phyloP scores from a whole-genome alignment of 495 filamentous ascomycete species.

The Echria macrotheca region DNA sequence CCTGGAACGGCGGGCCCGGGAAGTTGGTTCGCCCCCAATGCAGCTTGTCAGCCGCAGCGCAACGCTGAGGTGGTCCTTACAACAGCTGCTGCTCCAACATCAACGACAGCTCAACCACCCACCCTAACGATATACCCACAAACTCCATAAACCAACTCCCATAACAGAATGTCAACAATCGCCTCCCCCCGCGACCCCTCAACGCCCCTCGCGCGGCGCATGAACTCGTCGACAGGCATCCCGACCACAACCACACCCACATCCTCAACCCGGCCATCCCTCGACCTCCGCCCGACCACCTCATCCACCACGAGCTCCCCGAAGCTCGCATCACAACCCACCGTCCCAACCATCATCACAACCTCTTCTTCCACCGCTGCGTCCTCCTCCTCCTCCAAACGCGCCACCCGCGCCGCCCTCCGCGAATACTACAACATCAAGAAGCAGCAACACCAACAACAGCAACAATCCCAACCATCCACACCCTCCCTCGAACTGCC shows the following conservation, averaged over 20 bases:
- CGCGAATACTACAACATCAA: constrained; percentile 93
- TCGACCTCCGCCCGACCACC: constrained; percentile 56
- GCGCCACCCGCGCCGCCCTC: constrained; percentile 65
- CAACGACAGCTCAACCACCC: too few species aligned
- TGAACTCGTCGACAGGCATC: constrained; percentile 35
- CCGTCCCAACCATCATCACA: too few species aligned
- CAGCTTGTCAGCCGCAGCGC: too few species aligned
- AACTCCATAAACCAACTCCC: too few species aligned
- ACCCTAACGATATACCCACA: too few species aligned
- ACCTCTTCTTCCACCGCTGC: constrained; percentile 38
- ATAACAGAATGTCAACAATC: constrained; percentile 82
- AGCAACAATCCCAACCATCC: constrained; percentile 18
- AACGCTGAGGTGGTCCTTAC: too few species aligned
- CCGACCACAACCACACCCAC: constrained; percentile 39
- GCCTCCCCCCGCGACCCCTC: constrained; percentile 58
- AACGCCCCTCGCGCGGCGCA: constrained; percentile 33
- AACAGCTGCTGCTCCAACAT: too few species aligned
- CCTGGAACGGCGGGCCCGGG: too few species aligned
- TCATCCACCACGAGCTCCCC: constrained; percentile 47
- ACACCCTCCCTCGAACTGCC: constrained; percentile 39
- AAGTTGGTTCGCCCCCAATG: too few species aligned
- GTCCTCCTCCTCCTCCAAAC: constrained; percentile 31
- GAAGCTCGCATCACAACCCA: too few species aligned
- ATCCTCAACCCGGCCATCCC: constrained; percentile 68
- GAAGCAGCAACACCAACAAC: too few species aligned